A percentile compares a stretch with the other conserved stretches of the same genome.
phyloP scores from a whole-genome alignment of 352 stramenopile species.

The Pythium sp. region DNA sequence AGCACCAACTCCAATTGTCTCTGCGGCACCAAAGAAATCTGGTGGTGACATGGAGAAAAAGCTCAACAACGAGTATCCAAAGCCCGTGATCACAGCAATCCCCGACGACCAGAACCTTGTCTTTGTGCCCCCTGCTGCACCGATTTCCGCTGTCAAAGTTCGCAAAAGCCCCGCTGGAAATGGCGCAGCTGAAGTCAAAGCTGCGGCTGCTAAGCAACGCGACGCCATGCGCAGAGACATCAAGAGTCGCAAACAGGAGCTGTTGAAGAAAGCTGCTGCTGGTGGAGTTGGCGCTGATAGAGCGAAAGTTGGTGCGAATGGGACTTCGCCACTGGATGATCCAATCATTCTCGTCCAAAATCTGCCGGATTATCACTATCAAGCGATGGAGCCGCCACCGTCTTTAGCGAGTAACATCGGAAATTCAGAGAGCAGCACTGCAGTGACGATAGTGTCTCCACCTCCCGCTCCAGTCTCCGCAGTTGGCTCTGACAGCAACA shows the following conservation, averaged over 20 bases:
- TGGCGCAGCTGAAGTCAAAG: slow-evolving; percentile 12
- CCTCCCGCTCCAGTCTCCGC: slow-evolving; percentile 21
- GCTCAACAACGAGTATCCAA: slow-evolving; percentile 11
- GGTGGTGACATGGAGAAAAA: background rate
- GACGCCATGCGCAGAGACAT: slow-evolving; percentile 36
- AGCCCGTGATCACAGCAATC: slow-evolving; percentile 6
- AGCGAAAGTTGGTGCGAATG: background rate
- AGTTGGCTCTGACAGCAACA: background rate
- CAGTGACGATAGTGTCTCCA: slow-evolving; percentile 7
- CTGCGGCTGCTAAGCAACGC: slow-evolving; percentile 11
- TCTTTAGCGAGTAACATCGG: background rate
- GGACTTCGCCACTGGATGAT: slow-evolving; percentile 45
- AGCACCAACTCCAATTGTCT: slow-evolving; percentile 13
- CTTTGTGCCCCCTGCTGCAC: slow-evolving; percentile 5
- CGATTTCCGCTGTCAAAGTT: background rate
- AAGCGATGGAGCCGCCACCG: slow-evolving; percentile 1
- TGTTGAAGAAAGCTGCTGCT: slow-evolving; percentile 20
- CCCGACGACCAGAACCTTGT: background rate
- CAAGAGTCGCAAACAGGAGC: slow-evolving; percentile 34
- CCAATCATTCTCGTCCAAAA: slow-evolving; percentile 74
- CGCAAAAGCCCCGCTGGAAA: background rate
- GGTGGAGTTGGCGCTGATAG: background rate
- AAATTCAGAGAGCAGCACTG: background rate
- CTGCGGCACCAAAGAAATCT: slow-evolving; percentile 8
- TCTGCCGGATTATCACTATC: slow-evolving; percentile 32